Base-by-base conservation (phyloP, 164 flowering plant genomes). In the Vitis riparia region DNA sequence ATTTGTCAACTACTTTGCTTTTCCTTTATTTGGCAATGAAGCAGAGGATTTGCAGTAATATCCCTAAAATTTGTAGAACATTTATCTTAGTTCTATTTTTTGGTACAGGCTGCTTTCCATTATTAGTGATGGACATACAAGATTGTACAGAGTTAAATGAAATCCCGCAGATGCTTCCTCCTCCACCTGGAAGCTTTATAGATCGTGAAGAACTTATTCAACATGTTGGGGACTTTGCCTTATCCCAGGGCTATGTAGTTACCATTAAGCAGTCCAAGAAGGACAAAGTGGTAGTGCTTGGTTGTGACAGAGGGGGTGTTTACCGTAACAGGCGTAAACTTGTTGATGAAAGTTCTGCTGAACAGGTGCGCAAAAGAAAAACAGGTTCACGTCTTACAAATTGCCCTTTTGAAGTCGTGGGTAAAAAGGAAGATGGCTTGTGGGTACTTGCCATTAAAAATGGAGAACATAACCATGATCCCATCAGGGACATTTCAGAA, bases 291-390 rank as follows among this genome's bases (percentile, higher is more conserved):
- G 86, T 85, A 11, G 76, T 75, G 55, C 78, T 85, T 69, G 81
- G 84, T 27, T 85, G 86, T 82, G 86, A 84, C 63, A 76, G 85
- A 63, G 85, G 88, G 56, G 85, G 84, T 59, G 78, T 75, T 62
- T 81, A 83, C 69, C 74, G 85, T 12, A 80, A 78, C 59, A 81
- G 83, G 76, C 73, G 75, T 64, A 81, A 73, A 55, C 27, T 55
- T 57, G 67, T 62, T 50, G 81, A 76, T 55, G 80, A 76, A 57
- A 47, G 71, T 44, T 70, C 76, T 30, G 60, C 49, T 19, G 81
- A 76, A 29, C 51, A 55, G 30, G 57, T 3, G 7, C 79, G 84
- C 49, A 68, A 69, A 71, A 81, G 83, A 65, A 81, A 77, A 56
- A 68, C 81, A 11, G 73, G 75, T 59, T 79, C 89, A 53, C 79